These are phyloP conservation scores for Hypoxylon sp. DNA, from an alignment of 2,329 filamentous ascomycete genomes.

Conservation along the genomic window DNA sequence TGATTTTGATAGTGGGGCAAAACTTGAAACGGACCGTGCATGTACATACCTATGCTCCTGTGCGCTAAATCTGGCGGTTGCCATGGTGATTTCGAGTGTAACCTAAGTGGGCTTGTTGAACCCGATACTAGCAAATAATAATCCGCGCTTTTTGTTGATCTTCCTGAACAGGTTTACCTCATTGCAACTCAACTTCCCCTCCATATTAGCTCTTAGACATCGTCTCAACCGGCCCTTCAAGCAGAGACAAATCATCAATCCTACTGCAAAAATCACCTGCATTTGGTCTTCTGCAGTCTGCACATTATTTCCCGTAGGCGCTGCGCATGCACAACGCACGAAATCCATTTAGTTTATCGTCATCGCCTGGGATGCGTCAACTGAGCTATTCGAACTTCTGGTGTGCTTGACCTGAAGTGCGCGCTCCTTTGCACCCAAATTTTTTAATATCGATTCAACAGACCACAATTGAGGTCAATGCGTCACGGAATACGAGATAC, in stretches of 20 bases:
- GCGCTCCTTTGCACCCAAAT: slow-evolving; percentile 20
- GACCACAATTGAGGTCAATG: slow-evolving; percentile 28
- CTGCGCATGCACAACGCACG: slow-evolving; percentile 41
- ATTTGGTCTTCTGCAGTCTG: slow-evolving; percentile 23
- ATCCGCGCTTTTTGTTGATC: slow-evolving; percentile 50
- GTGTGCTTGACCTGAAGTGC: slow-evolving; percentile 29
- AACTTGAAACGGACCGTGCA: slow-evolving; percentile 26
- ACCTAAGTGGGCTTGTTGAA: slow-evolving; percentile 15
- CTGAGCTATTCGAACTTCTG: slow-evolving; percentile 30
- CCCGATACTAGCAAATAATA: slow-evolving; percentile 43
- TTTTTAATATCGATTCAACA: slow-evolving; percentile 27
- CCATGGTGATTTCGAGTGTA: slow-evolving; percentile 45
- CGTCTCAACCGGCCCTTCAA: slow-evolving; percentile 43
- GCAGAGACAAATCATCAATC: slow-evolving; percentile 38
- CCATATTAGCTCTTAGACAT: slow-evolving; percentile 43
- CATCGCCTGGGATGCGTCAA: slow-evolving; percentile 46
- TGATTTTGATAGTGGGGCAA: slow-evolving; percentile 31
- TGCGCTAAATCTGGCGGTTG: slow-evolving; percentile 41
- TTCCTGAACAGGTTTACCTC: slow-evolving; percentile 37
- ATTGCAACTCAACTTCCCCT: slow-evolving; percentile 46
- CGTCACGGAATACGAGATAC: slow-evolving; percentile 24
- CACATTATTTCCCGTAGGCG: slow-evolving; percentile 28
- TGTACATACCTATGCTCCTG: too few species aligned
- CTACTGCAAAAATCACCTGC: slow-evolving; percentile 43
- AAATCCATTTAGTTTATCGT: slow-evolving; percentile 32